Evolutionary conservation across 1,284 basidiomycete genomes (phyloP), one percentile per base, ranked within the genome.

Genomic region (Fomitiporia mediterranea): DNA sequence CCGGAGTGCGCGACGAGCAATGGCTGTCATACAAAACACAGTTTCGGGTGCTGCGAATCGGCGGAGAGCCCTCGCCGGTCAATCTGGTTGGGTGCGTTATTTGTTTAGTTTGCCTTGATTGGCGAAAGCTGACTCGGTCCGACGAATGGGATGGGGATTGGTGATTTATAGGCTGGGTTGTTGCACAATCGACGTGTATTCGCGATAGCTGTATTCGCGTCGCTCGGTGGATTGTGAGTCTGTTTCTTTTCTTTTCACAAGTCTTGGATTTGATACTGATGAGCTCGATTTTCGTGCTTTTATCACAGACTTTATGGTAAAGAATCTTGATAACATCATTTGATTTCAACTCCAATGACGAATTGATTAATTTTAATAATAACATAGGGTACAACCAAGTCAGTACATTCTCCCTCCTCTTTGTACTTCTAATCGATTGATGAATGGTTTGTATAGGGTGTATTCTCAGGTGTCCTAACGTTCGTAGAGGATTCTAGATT

Each of bases 381-480:
- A 28, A 47, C 13, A n/a, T 58, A 83, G 81, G 83, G 40, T 85
- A 84, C 66, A 84, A 85, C 63, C 81, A 86, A 70, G 81, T 80
- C 59, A 58, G 70, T 64, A 38, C 27, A 6, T 47, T 49, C 11
- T 25, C 9, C 11, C 8, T 17, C 43, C 32, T 4, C 3, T 13
- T 25, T 15, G 35, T 32, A 42, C 21, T 11, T 55, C 37, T 43
- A n/a, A 37, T 37, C 49, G 21, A 39, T n/a, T 57, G 15, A 39
- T 4, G 5, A 19, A 6, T 27, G 35, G 25, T 8, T 27, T 42
- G 15, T 32, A 48, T 53, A 84, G 80, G 84, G 84, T 62, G 84
- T 87, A n/a, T 86, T 87, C 69, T 86, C 84, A 25, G 80, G 84
- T 55, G 83, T 87, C 34, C 74, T 86, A 40, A 71, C 69, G 80